Evolutionary conservation across 2,329 filamentous ascomycete species (phyloP), one percentile per base, ranked within the genome.

Genomic region (Aspergillus versicolor): DNA sequence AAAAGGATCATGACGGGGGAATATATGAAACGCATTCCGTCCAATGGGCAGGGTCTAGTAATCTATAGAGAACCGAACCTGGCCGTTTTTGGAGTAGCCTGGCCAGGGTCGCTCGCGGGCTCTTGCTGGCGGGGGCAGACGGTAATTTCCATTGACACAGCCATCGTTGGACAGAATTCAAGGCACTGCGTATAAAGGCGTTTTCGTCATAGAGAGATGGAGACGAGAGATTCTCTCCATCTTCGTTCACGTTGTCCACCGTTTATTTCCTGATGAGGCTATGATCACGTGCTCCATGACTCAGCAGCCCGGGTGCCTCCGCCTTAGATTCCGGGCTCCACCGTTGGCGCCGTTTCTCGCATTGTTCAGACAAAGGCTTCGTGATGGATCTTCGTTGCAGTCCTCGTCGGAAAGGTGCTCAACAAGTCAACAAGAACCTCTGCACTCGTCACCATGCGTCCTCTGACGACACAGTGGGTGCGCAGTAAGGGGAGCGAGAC

Each of bases 21-120:
- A 50, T 13, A n/a, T n/a, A 44, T 63, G 61, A 63, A 61, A 63
- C 61, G 50, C 21, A 55, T 21, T 53, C 45, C 48, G 57, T 56
- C 54, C 59, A 59, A 58, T 63, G 54, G 53, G 53, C 27, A 42
- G 37, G 49, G 40, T 13, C 17, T 11, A 34, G 17, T 34, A 52
- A 52, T 52, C 22, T 45, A 43, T 42, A 19, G 52, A 57, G 32
- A 24, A 50, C 46, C 44, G 32, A 52, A 38, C 48, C 43, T 51
- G 47, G 38, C 9, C 32, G 34, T 22, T 19, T 40, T 40, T 12
- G 30, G 46, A 38, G 13, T 34, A 37, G 49, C 44, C 40, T n/a
- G 49, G 19, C 24, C 24, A 41, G 40, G 22, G 21, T 42, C 27
- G 27, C n/a, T 32, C n/a, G 9, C 24, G 4, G 27, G 27, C 9